phyloP scores from a whole-genome alignment of 345 rosid species.

The Balakata baccata region DNA sequence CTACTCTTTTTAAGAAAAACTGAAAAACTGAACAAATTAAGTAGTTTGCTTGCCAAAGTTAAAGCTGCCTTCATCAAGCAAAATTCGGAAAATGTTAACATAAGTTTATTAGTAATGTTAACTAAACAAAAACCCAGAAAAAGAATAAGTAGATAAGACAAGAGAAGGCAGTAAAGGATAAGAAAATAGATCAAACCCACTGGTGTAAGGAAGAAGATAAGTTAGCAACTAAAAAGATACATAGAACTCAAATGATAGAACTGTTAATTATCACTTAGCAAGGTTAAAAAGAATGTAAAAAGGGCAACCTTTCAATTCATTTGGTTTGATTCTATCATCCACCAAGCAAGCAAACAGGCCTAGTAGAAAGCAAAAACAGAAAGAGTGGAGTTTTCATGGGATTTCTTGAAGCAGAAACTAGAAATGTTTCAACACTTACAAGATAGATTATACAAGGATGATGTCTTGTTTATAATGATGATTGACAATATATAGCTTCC shows the following conservation, averaged over 20 bases:
- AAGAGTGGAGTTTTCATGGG: neutral
- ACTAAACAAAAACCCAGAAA: too few relatives aligned
- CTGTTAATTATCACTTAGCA: neutral
- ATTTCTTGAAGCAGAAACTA: neutral
- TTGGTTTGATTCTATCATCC: slow-evolving; percentile 11
- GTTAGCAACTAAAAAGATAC: too few relatives aligned
- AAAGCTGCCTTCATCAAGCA: too few relatives aligned
- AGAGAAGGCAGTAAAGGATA: neutral
- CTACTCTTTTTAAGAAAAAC: slow-evolving; percentile 7
- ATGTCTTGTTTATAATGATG: neutral
- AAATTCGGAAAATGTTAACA: neutral
- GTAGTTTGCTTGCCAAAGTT: too few relatives aligned
- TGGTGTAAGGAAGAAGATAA: too few relatives aligned
- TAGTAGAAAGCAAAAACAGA: too few relatives aligned
- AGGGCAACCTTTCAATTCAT: slow-evolving; percentile 31
- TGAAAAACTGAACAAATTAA: neutral
- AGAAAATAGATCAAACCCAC: too few relatives aligned
- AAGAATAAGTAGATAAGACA: neutral
- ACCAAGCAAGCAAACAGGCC: neutral
- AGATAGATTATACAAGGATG: slow-evolving; percentile 21
- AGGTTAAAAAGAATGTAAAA: slow-evolving; percentile 16
- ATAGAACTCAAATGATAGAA: neutral
- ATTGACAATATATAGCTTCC: neutral
- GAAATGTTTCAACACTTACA: slow-evolving; percentile 13
- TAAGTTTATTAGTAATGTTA: too few relatives aligned